Conservation (phyloP, 2,329 filamentous ascomycete species). For the Alternaria gansuensis region DNA sequence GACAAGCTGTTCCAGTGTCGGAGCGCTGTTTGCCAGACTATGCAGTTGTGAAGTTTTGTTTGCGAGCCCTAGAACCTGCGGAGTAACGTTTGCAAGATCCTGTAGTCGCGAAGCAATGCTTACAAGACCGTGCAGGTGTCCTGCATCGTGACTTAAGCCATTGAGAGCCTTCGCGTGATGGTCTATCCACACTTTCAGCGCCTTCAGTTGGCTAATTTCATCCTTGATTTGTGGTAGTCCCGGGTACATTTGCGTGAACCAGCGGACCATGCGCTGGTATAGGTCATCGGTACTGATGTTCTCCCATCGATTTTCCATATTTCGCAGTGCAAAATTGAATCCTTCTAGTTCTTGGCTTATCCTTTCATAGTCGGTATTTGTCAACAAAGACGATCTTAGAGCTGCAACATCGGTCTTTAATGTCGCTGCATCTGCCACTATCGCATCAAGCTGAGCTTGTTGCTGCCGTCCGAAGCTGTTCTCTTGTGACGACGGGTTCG, state of each 20-base stretch:
- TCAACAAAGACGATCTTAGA: conserved; percentile 1
- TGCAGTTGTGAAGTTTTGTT: conserved; percentile 12
- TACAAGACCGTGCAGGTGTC: conserved; percentile 7
- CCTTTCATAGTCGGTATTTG: conserved; percentile 10
- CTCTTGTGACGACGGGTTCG: background rate
- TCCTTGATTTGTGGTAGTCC: conserved; percentile 10
- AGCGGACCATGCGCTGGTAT: conserved; percentile 35
- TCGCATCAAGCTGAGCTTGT: conserved; percentile 5
- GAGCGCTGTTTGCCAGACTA: background rate
- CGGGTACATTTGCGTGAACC: conserved; percentile 36
- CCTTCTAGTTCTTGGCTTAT: conserved; percentile 9
- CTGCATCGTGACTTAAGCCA: background rate
- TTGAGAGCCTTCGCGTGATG: background rate
- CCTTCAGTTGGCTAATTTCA: conserved; percentile 16
- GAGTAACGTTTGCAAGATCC: background rate
- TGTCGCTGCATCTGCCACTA: too few relatives aligned
- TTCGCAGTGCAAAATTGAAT: conserved; percentile 18
- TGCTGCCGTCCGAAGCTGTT: background rate
- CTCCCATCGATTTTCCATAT: conserved; percentile 35
- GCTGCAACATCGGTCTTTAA: background rate
- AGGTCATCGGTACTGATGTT: conserved; percentile 39
- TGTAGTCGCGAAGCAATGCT: conserved; percentile 11
- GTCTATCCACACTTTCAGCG: conserved; percentile 1
- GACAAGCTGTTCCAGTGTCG: background rate
- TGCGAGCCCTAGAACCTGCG: background rate